phyloP scores from a whole-genome alignment of 768 basidiomycete genomes.

The Tephrocybe sp. region DNA sequence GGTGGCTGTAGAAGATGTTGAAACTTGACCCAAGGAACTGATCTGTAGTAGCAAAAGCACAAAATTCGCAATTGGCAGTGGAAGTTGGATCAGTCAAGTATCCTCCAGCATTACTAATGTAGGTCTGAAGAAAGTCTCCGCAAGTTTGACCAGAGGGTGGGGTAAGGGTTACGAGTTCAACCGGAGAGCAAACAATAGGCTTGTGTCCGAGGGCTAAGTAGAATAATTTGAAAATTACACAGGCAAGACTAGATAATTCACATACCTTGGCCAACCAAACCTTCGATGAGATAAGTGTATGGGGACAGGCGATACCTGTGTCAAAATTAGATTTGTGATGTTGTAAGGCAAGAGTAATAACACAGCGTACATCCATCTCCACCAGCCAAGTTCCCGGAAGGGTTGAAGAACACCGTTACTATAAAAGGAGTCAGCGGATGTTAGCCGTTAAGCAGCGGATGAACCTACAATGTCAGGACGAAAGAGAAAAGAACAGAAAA shows the following conservation, averaged over 20 bases:
- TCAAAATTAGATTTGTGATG: neutral
- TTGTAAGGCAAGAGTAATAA: neutral
- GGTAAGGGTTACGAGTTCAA: constrained; percentile 60
- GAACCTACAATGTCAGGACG: constrained; percentile 57
- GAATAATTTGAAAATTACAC: constrained; percentile 27
- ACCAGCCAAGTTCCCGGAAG: constrained; percentile 58
- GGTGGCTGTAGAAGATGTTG: constrained; percentile 55
- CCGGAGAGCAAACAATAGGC: constrained; percentile 49
- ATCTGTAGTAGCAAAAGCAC: constrained; percentile 50
- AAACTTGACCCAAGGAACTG: constrained; percentile 52
- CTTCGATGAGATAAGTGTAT: constrained; percentile 51
- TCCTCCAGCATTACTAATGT: constrained; percentile 51
- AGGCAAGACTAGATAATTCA: constrained; percentile 22
- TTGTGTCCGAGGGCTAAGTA: constrained; percentile 47
- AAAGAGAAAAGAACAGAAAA: constrained; percentile 62
- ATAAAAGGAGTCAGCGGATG: neutral
- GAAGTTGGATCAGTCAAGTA: constrained; percentile 56
- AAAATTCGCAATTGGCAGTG: constrained; percentile 51
- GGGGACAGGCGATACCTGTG: constrained; percentile 40
- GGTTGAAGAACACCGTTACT: constrained; percentile 72
- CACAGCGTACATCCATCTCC: constrained; percentile 62
- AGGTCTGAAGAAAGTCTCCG: constrained; percentile 44
- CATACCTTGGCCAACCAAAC: constrained; percentile 44
- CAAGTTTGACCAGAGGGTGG: constrained; percentile 63
- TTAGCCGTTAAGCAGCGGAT: constrained; percentile 7